A percentile compares a stretch with the other conserved stretches of the same genome.
These are phyloP conservation scores for Hippophae tibetana DNA, from an alignment of 306 rosid species.

Conservation along the genomic window DNA sequence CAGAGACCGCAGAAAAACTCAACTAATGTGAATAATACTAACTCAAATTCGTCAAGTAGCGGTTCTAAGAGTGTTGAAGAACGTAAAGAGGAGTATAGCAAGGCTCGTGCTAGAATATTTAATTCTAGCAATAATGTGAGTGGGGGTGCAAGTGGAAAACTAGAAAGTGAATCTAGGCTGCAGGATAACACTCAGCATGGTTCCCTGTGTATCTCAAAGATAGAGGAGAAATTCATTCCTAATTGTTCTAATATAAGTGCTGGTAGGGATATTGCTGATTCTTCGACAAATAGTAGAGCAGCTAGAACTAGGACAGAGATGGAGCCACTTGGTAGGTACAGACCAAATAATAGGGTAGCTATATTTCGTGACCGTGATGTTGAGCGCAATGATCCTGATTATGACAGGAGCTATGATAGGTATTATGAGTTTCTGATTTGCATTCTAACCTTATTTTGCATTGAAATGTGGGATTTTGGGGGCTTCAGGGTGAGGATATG, in stretches of 20 bases:
- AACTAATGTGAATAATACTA: conserved; percentile 24
- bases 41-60: conserved; percentile 41
- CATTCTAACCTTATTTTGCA: neutral
- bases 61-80: conserved; percentile 89
- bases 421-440: conserved; percentile 12
- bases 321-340: conserved; percentile 69
- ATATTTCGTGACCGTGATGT: conserved; percentile 86
- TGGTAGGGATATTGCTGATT: conserved; percentile 43
- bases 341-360: conserved; percentile 76
- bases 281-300: conserved; percentile 53
- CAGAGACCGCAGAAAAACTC: conserved; percentile 80
- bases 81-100: conserved; percentile 93
- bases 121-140: conserved; percentile 39
- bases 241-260: conserved; percentile 49
- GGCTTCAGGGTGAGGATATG: neutral
- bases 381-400: conserved; percentile 96
- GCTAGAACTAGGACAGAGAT: conserved; percentile 79
- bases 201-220: conserved; percentile 40
- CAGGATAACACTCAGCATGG: conserved; percentile 49
- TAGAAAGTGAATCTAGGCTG: conserved; percentile 50
- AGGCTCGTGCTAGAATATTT: conserved; percentile 95
- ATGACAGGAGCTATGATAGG: conserved; percentile 88
- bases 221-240: conserved; percentile 48
- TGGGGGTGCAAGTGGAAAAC: conserved; percentile 41
- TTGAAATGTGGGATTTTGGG: neutral